Percentiles rank a stretch among this genome's conserved stretches.
Evolutionary conservation across 345 rosid genomes (phyloP).

Genomic region (Hibiscus mutabilis): DNA sequence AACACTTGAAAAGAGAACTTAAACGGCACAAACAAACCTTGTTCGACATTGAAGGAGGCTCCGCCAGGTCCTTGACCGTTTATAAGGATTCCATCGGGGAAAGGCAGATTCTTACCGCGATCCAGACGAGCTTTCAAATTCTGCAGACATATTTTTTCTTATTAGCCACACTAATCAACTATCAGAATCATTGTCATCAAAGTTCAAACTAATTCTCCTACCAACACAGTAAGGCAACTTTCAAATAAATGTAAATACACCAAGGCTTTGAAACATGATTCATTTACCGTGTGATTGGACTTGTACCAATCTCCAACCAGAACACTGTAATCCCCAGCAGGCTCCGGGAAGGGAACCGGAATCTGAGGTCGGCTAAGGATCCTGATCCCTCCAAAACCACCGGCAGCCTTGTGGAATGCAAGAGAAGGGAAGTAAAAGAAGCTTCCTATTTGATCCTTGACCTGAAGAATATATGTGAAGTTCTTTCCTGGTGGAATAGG

Average conservation of each 20-base stretch:
- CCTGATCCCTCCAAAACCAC: not conserved
- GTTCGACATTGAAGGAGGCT: not conserved
- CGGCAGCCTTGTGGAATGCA: not conserved
- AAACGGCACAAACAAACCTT: conserved; percentile 29
- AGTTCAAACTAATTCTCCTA: too few species aligned
- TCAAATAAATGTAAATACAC: not conserved
- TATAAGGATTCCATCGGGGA: not conserved
- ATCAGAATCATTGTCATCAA: too few species aligned
- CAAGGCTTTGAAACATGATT: not conserved
- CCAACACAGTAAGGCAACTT: too few species aligned
- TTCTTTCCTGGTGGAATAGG: not conserved
- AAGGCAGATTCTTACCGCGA: not conserved
- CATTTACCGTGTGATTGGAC: not conserved
- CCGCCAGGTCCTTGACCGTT: not conserved
- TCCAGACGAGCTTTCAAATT: not conserved
- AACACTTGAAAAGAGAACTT: too few species aligned
- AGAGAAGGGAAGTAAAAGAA: not conserved
- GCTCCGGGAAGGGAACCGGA: not conserved
- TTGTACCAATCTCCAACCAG: not conserved
- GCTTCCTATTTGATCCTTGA: not conserved
- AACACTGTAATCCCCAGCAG: not conserved
- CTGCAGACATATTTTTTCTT: conserved; percentile 11
- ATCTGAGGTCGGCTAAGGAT: not conserved
- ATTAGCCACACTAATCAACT: not conserved
- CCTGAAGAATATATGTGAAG: not conserved